phyloP scores from a whole-genome alignment of 345 rosid species.

The Mercurialis annua region DNA sequence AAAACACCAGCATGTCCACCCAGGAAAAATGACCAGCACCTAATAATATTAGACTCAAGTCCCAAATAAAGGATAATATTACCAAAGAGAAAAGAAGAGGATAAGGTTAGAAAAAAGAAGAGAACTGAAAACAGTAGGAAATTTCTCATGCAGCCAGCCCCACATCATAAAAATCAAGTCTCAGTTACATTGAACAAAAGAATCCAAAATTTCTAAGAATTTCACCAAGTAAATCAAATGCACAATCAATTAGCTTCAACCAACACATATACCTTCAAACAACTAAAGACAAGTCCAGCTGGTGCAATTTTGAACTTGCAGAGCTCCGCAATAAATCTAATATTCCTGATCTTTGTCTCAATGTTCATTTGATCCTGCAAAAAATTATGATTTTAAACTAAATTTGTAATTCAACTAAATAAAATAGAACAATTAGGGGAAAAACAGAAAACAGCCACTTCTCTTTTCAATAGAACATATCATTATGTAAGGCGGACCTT shows the following conservation, averaged over 20 bases:
- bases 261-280: constrained; percentile 71
- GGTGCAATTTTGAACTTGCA: constrained; percentile 92
- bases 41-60: neutral
- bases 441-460: constrained; percentile 9
- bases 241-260: constrained; percentile 4
- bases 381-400: constrained; percentile 19
- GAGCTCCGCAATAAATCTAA: constrained; percentile 95
- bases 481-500: constrained; percentile 46
- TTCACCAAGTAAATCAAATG: neutral
- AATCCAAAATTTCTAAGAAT: neutral
- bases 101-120: neutral
- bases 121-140: neutral
- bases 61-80: neutral
- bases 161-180: neutral
- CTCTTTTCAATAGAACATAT: constrained; percentile 3
- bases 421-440: constrained; percentile 6
- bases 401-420: constrained; percentile 15
- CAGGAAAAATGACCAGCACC: neutral
- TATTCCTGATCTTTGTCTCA: constrained; percentile 94
- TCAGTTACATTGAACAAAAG: neutral
- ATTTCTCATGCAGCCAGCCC: neutral
- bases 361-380: constrained; percentile 99
- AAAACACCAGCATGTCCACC: neutral
- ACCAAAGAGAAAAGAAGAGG: no score
- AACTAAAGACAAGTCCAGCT: constrained; percentile 77